Evolutionary conservation across 208 protist genomes (phyloP), one percentile per base, ranked within the genome.

Genomic region (Crithidia brevicula): DNA sequence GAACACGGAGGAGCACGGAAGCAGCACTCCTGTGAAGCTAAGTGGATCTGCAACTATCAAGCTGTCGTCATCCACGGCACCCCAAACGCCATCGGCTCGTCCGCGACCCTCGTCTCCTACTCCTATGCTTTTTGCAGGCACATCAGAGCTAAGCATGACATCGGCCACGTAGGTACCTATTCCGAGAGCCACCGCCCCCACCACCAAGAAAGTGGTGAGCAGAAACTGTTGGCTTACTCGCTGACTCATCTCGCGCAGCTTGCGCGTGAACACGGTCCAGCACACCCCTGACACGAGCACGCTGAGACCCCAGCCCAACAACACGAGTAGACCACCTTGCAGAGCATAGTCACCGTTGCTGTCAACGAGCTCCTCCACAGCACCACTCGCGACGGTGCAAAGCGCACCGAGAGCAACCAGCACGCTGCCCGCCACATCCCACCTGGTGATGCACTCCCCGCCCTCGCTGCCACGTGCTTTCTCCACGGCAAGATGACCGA

Each of bases 171-270:
- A 74, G 0, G 69, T 9, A 6, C 23, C 36, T 22, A 74, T 27
- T 23, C 59, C 69, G 15, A 74, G 60, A 5, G 25, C 53, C 16
- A 31, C 33, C 10, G 69, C 68, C 23, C 60, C 15, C 40, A 74
- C 53, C 7, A 23, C 43, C 36, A 74, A 45, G 25, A 53, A 74
- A 16, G 40, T 74, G 6, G 52, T 57, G 20, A 74, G 36, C 38
- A 68, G 60, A 38, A 74, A 63, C n/a, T 68, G 59, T 43, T 74
- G 69, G 23, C 60, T 68, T 53, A 74, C 59, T 13, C 31, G 58
- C 50, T 67, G 68, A 38, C 68, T 74, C 49, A 74, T 67, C n/a
- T 74, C 69, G 1, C 51, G 60, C 60, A 74, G 34, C 27, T 43
- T 50, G 3, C 69, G 51, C 15, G 36, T 67, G 46, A 74, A 74